Evolutionary conservation across 2,329 filamentous ascomycete species (phyloP).

Genomic region (Penicillium hordei): DNA sequence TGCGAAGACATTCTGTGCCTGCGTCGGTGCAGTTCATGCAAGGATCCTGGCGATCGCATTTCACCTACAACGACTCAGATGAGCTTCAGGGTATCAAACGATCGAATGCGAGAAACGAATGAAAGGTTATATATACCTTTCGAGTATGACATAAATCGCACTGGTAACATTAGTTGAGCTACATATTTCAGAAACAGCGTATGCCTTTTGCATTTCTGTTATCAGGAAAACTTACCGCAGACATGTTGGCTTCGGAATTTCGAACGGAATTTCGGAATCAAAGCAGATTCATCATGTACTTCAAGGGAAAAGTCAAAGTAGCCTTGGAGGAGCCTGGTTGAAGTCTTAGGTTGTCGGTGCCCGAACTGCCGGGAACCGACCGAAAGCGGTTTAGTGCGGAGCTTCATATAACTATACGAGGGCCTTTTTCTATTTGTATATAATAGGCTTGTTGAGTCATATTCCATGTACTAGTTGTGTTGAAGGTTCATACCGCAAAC

Average conservation of each 20-base stretch:
- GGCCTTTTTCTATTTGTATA: neutral
- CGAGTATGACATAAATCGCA: constrained; percentile 42
- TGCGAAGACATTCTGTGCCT: constrained; percentile 34
- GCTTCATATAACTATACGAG: neutral
- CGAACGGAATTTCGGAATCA: neutral
- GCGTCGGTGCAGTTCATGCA: constrained; percentile 50
- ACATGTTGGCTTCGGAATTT: neutral
- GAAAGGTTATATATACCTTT: constrained; percentile 22
- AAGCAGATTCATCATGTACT: neutral
- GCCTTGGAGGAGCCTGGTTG: neutral
- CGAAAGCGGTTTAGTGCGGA: neutral
- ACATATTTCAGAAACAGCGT: neutral
- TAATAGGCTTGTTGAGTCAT: neutral
- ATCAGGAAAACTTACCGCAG: neutral
- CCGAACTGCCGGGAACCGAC: constrained; percentile 21
- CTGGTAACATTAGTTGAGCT: constrained; percentile 13
- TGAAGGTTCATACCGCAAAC: no score
- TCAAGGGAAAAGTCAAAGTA: neutral
- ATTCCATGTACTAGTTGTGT: neutral
- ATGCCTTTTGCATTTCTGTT: neutral
- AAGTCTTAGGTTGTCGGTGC: constrained; percentile 5
- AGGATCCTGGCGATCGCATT: constrained; percentile 45
- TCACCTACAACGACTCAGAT: constrained; percentile 32
- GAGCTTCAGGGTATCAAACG: neutral
- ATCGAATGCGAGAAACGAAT: no score